Conservation (phyloP, 768 basidiomycete genomes). For the Boletellus ananiceps region DNA sequence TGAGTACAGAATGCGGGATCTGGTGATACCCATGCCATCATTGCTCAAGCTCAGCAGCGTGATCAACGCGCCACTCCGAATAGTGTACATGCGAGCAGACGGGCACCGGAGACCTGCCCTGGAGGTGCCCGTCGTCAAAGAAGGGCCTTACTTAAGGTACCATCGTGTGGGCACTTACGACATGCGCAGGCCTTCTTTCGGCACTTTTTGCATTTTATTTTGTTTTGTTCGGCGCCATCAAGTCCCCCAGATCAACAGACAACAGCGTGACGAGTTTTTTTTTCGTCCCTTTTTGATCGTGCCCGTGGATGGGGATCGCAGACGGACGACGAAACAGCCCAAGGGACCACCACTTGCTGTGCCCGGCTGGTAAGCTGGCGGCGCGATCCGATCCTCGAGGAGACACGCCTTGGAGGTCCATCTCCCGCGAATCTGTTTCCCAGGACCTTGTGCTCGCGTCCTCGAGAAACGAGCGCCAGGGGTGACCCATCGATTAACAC, state of each 20-base stretch:
- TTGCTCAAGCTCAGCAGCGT: too few species aligned
- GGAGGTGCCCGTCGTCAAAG: slow-evolving; percentile 1
- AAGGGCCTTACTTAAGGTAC: background rate
- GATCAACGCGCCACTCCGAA: too few species aligned
- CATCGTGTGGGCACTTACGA: slow-evolving; percentile 4
- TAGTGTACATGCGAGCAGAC: too few species aligned
- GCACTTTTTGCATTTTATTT: background rate
- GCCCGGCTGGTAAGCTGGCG: background rate
- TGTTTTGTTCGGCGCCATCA: background rate
- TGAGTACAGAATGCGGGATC: too few species aligned
- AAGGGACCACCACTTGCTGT: background rate
- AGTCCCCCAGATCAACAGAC: background rate
- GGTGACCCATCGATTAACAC: slow-evolving; percentile 1
- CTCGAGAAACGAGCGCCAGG: slow-evolving; percentile 6
- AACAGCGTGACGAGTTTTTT: background rate
- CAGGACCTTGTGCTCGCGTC: background rate
- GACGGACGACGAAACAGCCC: background rate
- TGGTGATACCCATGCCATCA: background rate
- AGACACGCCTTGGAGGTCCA: background rate
- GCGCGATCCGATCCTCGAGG: background rate
- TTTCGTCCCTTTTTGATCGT: background rate
- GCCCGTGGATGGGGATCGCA: background rate
- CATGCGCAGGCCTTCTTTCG: slow-evolving; percentile 4
- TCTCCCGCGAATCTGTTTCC: slow-evolving; percentile 1
- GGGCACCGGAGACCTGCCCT: background rate